Evolutionary conservation across 176 grass and related monocot genomes (phyloP), one percentile per base, ranked within the genome.

Genomic region (Phoenix roebelenii): DNA sequence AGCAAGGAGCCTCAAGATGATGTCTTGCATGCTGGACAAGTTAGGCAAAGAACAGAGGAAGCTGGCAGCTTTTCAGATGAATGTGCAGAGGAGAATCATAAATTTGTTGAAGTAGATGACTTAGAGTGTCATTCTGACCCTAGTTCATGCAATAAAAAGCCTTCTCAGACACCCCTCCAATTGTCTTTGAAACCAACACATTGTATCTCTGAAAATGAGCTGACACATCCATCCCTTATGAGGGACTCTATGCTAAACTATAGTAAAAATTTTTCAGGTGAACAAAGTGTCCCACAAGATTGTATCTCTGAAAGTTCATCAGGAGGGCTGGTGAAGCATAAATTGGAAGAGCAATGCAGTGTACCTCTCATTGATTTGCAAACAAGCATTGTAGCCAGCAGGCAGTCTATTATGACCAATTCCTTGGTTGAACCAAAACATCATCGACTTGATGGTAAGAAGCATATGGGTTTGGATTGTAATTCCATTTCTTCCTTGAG

Each of bases 141-240:
- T 30, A 30, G 28, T 53, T 5, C 44, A 54, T 30, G 16, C 25
- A 52, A 62, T 63, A 49, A 35, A 67, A 30, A 6, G 28, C 63
- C 72, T 76, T 24, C 66, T 63, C 67, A 76, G 69, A 49, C 63
- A 70, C 74, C 75, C 74, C 35, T 23, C 19, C 70, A 59, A 25
- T 22, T 72, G 67, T 56, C 25, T 72, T 30, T 30, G 28, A 30
- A 30, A 30, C 28, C 28, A 30, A 30, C 4, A 30, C 28, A 30
- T 30, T 30, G 28, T 30, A 30, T 30, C 5, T 30, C 28, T 30
- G 5, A 30, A 30, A 30, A 30, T 30, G 5, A 30, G 28, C 28
- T 1, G 28, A 30, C 28, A 30, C 28, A 30, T 6, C 28, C 60
- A 63, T 61, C 26, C 57, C 70, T 58, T 23, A 52, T 85, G 19